Evolutionary conservation across 768 basidiomycete species (phyloP).

Genomic region (Suillus clintonianus): DNA sequence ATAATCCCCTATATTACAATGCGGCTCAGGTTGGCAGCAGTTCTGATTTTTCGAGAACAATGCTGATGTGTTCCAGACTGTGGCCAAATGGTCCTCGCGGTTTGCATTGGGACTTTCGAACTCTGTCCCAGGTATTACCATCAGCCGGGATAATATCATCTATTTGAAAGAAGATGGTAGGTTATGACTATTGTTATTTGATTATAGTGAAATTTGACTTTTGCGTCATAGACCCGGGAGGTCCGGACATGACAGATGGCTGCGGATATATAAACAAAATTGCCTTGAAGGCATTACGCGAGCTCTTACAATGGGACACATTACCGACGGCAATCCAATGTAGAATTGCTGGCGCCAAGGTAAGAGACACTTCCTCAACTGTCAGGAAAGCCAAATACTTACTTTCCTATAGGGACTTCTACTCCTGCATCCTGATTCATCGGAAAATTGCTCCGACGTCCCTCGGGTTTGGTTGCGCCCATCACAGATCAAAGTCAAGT

Average conservation of each 20-base stretch:
- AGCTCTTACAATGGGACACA: conserved; percentile 36
- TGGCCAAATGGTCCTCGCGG: conserved; percentile 67
- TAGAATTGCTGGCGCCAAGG: conserved; percentile 51
- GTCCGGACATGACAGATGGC: conserved; percentile 58
- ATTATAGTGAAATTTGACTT: not conserved
- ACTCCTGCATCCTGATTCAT: conserved; percentile 30
- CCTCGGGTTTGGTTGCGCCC: conserved; percentile 37
- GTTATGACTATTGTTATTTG: conserved; percentile 13
- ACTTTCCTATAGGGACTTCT: conserved; percentile 22
- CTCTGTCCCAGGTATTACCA: conserved; percentile 55
- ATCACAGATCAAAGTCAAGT: conserved; percentile 51
- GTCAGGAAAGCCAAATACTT: not conserved
- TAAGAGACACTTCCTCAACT: not conserved
- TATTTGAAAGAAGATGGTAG: conserved; percentile 51
- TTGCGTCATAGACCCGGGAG: conserved; percentile 7
- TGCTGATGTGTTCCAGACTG: conserved; percentile 39
- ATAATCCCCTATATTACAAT: conserved; percentile 53
- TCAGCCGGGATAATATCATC: conserved; percentile 39
- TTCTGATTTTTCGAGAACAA: not conserved
- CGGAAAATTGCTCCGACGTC: conserved; percentile 13
- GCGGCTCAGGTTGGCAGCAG: conserved; percentile 46
- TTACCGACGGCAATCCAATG: conserved; percentile 53
- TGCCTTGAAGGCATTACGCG: conserved; percentile 35
- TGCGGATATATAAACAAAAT: conserved; percentile 48
- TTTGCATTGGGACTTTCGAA: conserved; percentile 64